These are phyloP conservation scores for Quercus cerris DNA, from an alignment of 306 rosid species.

Conservation along the genomic window DNA sequence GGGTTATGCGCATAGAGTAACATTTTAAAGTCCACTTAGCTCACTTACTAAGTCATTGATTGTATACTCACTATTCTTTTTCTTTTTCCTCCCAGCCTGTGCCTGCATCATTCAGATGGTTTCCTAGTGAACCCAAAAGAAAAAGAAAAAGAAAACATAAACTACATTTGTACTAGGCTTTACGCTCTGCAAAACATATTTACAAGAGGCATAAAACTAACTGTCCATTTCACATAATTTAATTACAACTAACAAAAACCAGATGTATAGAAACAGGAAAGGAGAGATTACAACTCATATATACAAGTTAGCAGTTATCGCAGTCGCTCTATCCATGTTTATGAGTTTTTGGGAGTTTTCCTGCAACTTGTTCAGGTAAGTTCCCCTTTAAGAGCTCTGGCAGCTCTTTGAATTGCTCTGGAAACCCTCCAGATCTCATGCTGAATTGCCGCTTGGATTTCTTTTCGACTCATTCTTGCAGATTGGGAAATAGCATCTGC, in stretches of 20 bases:
- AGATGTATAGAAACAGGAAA: neutral
- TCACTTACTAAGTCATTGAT: too few relatives aligned
- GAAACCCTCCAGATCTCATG: slow-evolving; percentile 93
- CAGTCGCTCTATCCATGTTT: neutral
- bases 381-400: slow-evolving; percentile 68
- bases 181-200: neutral
- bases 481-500: slow-evolving; percentile 61
- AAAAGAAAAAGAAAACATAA: too few relatives aligned
- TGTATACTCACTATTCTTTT: too few relatives aligned
- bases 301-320: neutral
- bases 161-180: too few relatives aligned
- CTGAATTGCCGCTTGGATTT: slow-evolving; percentile 43
- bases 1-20: too few relatives aligned
- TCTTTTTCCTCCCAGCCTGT: too few relatives aligned
- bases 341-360: neutral
- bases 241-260: neutral
- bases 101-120: too few relatives aligned
- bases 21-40: too few relatives aligned
- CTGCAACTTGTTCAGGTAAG: slow-evolving; percentile 30
- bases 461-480: slow-evolving; percentile 22
- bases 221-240: neutral
- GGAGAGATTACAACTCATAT: slow-evolving; percentile 3
- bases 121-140: too few relatives aligned
- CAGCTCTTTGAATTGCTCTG: slow-evolving; percentile 79
- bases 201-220: neutral